Conservation (phyloP, 2,329 filamentous ascomycete genomes). For the Pseudogymnoascus verrucosus region DNA sequence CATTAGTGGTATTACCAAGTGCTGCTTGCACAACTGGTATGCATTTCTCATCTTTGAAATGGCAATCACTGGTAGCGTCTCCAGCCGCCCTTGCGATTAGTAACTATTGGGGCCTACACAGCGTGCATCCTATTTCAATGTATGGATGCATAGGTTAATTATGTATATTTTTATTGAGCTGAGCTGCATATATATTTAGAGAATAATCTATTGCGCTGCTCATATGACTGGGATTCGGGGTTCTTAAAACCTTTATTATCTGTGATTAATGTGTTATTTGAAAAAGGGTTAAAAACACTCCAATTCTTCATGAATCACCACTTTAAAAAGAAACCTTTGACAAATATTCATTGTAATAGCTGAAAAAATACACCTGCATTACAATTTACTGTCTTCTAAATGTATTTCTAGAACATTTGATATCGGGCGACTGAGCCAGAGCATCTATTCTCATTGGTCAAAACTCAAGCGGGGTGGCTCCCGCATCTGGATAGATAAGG, state of each 20-base stretch:
- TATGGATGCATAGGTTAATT: too few relatives aligned
- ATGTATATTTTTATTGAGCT: too few relatives aligned
- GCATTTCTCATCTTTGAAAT: too few relatives aligned
- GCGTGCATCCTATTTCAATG: too few relatives aligned
- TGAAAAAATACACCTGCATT: background rate
- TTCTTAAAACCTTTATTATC: background rate
- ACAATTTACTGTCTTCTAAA: background rate
- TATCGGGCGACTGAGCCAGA: background rate
- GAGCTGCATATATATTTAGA: background rate
- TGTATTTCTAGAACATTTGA: background rate
- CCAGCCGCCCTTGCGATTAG: too few relatives aligned
- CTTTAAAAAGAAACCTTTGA: background rate
- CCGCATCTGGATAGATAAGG: conserved; percentile 5
- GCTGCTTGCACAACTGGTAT: too few relatives aligned
- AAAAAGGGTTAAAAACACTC: background rate
- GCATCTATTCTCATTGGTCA: background rate
- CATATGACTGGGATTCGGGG: background rate
- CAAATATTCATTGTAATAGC: background rate
- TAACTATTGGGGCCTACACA: too few relatives aligned
- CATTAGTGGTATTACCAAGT: too few relatives aligned
- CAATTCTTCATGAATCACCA: background rate
- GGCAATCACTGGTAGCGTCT: too few relatives aligned
- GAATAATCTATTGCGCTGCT: background rate
- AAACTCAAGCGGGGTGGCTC: background rate
- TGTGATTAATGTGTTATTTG: background rate